These are phyloP conservation scores for Dryas octopetala DNA, from an alignment of 306 rosid species.

Conservation along the genomic window DNA sequence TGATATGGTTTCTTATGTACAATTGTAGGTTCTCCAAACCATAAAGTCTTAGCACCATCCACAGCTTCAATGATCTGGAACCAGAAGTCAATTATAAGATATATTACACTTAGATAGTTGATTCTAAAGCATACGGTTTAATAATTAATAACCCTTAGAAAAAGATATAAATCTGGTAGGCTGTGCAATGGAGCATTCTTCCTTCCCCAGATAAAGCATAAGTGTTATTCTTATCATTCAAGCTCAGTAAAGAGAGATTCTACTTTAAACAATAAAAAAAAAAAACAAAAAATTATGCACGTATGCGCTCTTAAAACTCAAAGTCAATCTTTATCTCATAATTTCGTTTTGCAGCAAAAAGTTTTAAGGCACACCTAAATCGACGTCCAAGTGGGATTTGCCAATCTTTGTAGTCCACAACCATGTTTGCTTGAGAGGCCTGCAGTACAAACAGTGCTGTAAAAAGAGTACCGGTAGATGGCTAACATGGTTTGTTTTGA, in stretches of 20 bases:
- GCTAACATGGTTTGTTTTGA: background rate
- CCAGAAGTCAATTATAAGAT: constrained; percentile 18
- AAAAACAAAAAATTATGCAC: no score
- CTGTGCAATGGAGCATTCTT: background rate
- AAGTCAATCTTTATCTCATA: background rate
- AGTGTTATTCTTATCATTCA: background rate
- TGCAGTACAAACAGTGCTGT: constrained; percentile 33
- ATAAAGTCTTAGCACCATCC: constrained; percentile 91
- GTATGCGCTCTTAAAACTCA: background rate
- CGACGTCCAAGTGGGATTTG: constrained; percentile 98
- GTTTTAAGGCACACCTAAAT: constrained; percentile 62
- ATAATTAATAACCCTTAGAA: background rate
- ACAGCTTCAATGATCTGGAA: constrained; percentile 76
- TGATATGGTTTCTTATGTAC: constrained; percentile 72
- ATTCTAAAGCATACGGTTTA: background rate
- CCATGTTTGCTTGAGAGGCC: constrained; percentile 74
- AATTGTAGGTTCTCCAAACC: constrained; percentile 74
- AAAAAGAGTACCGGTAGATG: background rate
- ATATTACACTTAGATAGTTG: background rate
- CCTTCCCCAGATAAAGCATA: no score
- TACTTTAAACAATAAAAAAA: background rate
- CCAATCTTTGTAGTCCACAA: constrained; percentile 96
- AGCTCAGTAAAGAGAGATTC: background rate
- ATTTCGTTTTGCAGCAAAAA: background rate
- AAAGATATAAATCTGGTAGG: constrained; percentile 12